Evolutionary conservation across 768 basidiomycete species (phyloP).

Genomic region (Leccinum disarticulatum): DNA sequence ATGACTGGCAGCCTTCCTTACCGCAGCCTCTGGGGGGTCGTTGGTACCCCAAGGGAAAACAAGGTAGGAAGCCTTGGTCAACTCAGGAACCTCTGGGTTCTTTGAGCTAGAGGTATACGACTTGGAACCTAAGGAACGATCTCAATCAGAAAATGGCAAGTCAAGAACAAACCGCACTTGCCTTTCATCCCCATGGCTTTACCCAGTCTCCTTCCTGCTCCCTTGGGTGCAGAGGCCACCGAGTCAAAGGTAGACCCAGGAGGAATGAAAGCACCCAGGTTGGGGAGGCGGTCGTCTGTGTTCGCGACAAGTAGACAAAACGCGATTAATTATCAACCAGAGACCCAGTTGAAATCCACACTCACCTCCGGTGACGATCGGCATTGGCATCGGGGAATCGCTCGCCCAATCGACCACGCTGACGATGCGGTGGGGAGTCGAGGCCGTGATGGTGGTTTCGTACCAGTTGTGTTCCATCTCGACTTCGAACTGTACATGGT

Average conservation of each 20-base stretch:
- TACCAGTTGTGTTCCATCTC: constrained; percentile 98
- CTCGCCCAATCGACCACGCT: constrained; percentile 95
- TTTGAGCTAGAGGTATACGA: too few relatives aligned
- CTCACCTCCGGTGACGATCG: too few relatives aligned
- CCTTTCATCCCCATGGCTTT: constrained; percentile 7
- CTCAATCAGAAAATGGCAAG: not conserved
- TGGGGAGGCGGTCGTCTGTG: constrained; percentile 23
- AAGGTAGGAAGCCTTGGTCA: constrained; percentile 53
- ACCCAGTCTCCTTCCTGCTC: constrained; percentile 9
- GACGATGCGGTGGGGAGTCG: constrained; percentile 74
- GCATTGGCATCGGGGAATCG: too few relatives aligned
- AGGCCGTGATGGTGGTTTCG: constrained; percentile 78
- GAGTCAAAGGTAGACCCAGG: constrained; percentile 20
- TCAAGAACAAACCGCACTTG: not conserved
- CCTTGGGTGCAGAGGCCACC: constrained; percentile 6
- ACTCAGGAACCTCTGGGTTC: too few relatives aligned
- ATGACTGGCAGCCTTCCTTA: constrained; percentile 19
- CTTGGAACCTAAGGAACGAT: constrained; percentile 8
- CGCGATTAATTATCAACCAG: too few relatives aligned
- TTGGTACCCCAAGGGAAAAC: constrained; percentile 84
- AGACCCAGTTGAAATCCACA: too few relatives aligned
- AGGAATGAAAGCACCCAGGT: constrained; percentile 26
- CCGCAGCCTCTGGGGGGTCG: constrained; percentile 64
- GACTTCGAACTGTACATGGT: constrained; percentile 65
- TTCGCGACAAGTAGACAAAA: too few relatives aligned